Evolutionary conservation across 1,139 yeast genomes (phyloP).

Genomic region (Zygosaccharomyces pseudobailii): DNA sequence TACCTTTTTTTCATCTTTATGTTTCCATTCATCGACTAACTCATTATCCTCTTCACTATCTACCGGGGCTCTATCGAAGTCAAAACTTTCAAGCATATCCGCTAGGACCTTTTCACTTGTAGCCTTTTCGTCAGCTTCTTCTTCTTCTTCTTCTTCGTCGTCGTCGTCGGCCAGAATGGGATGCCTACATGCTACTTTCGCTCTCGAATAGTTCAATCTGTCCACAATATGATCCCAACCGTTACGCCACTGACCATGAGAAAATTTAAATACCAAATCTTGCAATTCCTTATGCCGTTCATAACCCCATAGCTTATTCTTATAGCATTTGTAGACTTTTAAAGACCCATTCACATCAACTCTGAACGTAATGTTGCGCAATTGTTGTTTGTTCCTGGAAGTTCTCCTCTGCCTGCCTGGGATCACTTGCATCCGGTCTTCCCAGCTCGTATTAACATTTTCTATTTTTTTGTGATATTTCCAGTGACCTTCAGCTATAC

Average conservation of each 20-base stretch:
- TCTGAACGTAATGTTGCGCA: constrained; percentile 59
- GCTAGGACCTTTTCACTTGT: constrained; percentile 44
- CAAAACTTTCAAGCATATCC: constrained; percentile 46
- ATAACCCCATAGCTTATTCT: constrained; percentile 86
- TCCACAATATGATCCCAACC: constrained; percentile 80
- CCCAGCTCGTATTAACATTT: constrained; percentile 40
- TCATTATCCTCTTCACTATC: constrained; percentile 43
- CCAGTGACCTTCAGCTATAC: constrained; percentile 38
- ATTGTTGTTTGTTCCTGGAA: constrained; percentile 42
- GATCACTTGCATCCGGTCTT: constrained; percentile 45
- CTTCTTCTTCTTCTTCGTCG: constrained; percentile 27
- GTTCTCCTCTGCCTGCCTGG: constrained; percentile 60
- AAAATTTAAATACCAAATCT: constrained; percentile 59
- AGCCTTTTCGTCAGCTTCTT: constrained; percentile 24
- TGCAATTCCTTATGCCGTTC: constrained; percentile 58
- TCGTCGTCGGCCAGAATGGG: constrained; percentile 10
- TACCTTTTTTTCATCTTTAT: constrained; percentile 23
- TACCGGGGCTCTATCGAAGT: constrained; percentile 59
- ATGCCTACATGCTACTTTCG: constrained; percentile 6
- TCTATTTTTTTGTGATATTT: constrained; percentile 39
- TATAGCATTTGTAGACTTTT: constrained; percentile 53
- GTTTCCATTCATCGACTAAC: constrained; percentile 33
- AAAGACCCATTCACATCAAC: constrained; percentile 57
- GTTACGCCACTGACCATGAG: constrained; percentile 66
- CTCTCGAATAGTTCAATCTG: constrained; percentile 35